Conservation (phyloP, 768 basidiomycete genomes). For the Austroboletus festivus region DNA sequence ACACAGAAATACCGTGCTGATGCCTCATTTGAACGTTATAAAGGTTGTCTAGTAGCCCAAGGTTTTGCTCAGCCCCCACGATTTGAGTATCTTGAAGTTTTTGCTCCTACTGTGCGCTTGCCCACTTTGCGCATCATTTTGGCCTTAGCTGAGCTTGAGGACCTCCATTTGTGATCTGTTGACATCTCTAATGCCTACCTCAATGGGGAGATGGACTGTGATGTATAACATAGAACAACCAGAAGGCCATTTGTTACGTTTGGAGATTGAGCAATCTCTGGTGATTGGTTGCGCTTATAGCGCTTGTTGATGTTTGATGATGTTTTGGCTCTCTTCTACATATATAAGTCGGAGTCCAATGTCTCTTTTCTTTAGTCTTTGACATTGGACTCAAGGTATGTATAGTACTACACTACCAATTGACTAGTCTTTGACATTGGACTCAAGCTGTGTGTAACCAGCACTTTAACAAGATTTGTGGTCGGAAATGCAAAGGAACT, state of each 20-base stretch:
- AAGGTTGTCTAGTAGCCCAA: constrained; percentile 37
- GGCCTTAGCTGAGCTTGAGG: constrained; percentile 26
- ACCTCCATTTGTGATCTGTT: constrained; percentile 18
- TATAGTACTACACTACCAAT: too few relatives aligned
- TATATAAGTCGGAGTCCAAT: too few relatives aligned
- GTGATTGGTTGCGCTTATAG: not conserved
- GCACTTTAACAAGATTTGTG: not conserved
- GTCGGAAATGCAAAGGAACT: too few relatives aligned
- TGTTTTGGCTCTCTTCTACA: too few relatives aligned
- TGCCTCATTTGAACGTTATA: constrained; percentile 35
- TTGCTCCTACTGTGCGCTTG: constrained; percentile 25
- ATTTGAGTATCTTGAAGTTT: constrained; percentile 35
- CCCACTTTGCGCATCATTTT: constrained; percentile 21
- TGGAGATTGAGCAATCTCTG: constrained; percentile 19
- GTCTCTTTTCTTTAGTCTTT: too few relatives aligned
- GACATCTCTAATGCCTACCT: not conserved
- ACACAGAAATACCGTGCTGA: constrained; percentile 10
- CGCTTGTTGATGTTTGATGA: too few relatives aligned
- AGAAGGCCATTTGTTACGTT: too few relatives aligned
- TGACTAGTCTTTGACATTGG: too few relatives aligned
- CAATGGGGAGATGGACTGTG: not conserved
- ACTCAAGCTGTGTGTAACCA: too few relatives aligned
- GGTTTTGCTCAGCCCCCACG: constrained; percentile 32
- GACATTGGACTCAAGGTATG: too few relatives aligned
- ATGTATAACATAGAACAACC: not conserved